Conservation (phyloP, 2,329 filamentous ascomycete species). For the Fusarium setosum region DNA sequence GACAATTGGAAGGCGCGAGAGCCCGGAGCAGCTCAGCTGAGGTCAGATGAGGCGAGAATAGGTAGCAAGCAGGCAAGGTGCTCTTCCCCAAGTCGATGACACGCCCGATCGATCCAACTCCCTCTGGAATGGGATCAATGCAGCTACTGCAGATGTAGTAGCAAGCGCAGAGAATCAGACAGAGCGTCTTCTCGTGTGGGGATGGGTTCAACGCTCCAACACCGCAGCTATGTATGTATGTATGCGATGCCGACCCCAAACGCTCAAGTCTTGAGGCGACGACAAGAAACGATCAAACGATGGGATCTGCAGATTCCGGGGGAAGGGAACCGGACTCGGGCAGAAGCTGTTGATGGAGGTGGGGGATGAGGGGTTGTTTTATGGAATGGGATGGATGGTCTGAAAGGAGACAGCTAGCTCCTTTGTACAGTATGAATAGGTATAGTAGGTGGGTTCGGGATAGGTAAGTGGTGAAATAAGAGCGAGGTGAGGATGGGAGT, state of each 20-base stretch:
- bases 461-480: constrained; percentile 1
- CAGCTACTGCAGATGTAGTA: constrained; percentile 6
- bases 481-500: constrained; percentile 17
- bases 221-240: background rate
- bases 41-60: constrained; percentile 19
- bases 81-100: constrained; percentile 17
- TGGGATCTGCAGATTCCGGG: constrained; percentile 36
- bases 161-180: constrained; percentile 2
- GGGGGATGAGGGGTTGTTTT: constrained; percentile 34
- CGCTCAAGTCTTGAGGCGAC: constrained; percentile 3
- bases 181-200: background rate
- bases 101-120: background rate
- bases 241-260: constrained; percentile 3
- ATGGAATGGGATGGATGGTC: constrained; percentile 12
- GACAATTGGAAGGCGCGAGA: constrained; percentile 1
- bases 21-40: constrained; percentile 19
- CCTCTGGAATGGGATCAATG: background rate
- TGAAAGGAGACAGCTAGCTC: constrained; percentile 10
- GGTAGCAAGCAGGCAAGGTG: constrained; percentile 2
- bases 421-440: constrained; percentile 16
- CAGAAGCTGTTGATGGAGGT: constrained; percentile 28
- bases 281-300: constrained; percentile 20
- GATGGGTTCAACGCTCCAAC: background rate
- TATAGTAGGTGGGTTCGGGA: background rate
- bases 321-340: constrained; percentile 39